Percentiles rank a stretch among this genome's conserved stretches.
phyloP scores from a whole-genome alignment of 2,329 filamentous ascomycete genomes.

The Nemania diffusa region DNA sequence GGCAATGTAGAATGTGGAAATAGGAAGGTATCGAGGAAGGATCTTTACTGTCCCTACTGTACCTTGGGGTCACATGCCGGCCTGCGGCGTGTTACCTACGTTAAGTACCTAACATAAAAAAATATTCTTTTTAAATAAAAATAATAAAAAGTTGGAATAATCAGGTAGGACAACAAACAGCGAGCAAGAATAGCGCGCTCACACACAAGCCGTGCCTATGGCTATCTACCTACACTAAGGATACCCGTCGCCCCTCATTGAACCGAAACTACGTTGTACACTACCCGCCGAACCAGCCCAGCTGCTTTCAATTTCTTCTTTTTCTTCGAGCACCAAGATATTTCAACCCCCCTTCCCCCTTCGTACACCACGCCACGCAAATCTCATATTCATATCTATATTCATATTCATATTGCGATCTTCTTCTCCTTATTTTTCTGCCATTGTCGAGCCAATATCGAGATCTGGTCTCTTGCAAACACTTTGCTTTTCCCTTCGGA shows the following conservation, averaged over 20 bases:
- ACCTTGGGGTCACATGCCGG: slow-evolving; percentile 18
- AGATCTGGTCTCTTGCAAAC: slow-evolving; percentile 3
- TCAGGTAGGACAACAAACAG: slow-evolving; percentile 12
- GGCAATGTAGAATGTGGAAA: slow-evolving; percentile 9
- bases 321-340: slow-evolving; percentile 3
- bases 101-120: not conserved
- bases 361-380: not conserved
- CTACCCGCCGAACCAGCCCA: slow-evolving; percentile 20
- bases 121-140: not conserved
- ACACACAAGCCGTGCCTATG: not conserved
- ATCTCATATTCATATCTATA: not conserved
- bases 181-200: not conserved
- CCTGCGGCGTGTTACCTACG: not conserved
- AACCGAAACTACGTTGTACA: not conserved
- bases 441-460: not conserved
- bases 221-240: not conserved
- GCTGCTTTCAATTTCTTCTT: slow-evolving; percentile 16
- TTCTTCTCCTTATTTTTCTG: not conserved
- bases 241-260: slow-evolving; percentile 8
- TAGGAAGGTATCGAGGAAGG: slow-evolving; percentile 12
- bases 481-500: not conserved
- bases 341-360: not conserved
- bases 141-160: slow-evolving; percentile 21
- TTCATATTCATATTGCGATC: not conserved
- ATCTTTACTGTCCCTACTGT: not conserved